Evolutionary conservation across 768 basidiomycete genomes (phyloP), one percentile per base, ranked within the genome.

Genomic region (Hygrophoropsis aurantiaca): DNA sequence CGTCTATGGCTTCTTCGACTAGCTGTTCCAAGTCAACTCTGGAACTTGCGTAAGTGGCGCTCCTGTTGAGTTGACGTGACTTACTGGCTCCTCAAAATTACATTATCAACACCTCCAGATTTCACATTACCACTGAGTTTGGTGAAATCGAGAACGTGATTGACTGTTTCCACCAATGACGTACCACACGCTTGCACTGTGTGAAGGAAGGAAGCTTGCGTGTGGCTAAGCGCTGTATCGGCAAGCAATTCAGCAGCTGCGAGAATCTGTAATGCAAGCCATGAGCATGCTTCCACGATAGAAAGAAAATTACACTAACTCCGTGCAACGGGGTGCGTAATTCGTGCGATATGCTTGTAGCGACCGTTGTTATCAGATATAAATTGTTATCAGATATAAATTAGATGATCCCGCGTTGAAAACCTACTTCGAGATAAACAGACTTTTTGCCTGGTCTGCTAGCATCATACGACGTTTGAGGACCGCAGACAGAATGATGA

Each of bases 101-200:
- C 80, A 52, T 86, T 87, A 60, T 90, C 84, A 7, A 85, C 80
- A 33, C 86, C 85, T 21, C 87, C 89, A 2, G 82, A 76, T 61
- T 89, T 90, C 38, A 82, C 75, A 57, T 87, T 90, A 18, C 92
- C 93, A 51, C 90, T 93, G 19, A 95, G 76, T 60, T 97, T 97
- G 24, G 93, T 95, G 60, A 94, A 97, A 63, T 97, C 94, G 21
- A 97, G 73, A 5, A 97, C 94, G 56, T 97, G 94, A 59, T 97
- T 97, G 40, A 97, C 93, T 0, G 94, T 95, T 71, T 97, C 94
- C 34, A 94, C 90, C 1, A 97, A 77, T 1, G 91, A 92, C n/a
- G 87, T 94, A 11, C 93, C 94, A 59, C 94, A 97, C 5, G 91
- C 93, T 63, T 94, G 89, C 1, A 97, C 90, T 0, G 94, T 97